phyloP scores from a whole-genome alignment of 495 filamentous ascomycete genomes.

The Schizothecium vesticola region DNA sequence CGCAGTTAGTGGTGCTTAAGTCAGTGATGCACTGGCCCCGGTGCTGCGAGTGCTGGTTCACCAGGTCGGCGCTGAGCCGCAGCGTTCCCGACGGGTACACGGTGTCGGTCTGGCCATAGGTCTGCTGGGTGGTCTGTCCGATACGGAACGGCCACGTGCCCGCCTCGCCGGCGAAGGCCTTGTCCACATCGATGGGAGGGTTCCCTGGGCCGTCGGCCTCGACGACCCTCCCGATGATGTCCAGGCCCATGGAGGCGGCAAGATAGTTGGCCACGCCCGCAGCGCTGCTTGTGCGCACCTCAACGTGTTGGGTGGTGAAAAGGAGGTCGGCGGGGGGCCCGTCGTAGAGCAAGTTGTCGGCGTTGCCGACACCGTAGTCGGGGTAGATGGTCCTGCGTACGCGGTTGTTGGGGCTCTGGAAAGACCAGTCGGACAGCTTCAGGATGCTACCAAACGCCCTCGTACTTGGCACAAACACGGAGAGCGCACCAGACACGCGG shows the following conservation, averaged over 20 bases:
- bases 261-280: neutral
- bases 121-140: neutral
- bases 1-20: too few relatives aligned
- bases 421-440: neutral
- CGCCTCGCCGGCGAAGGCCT: neutral
- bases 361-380: slow-evolving; percentile 1
- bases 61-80: neutral
- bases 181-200: neutral
- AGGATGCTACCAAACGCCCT: neutral
- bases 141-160: neutral
- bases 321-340: neutral
- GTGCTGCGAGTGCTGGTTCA: neutral
- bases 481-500: neutral
- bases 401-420: neutral
- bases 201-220: slow-evolving; percentile 1
- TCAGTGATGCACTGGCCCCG: neutral
- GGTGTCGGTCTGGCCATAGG: neutral
- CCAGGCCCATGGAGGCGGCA: neutral
- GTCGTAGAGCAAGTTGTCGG: slow-evolving; percentile 2
- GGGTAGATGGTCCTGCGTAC: neutral
- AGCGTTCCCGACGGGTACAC: neutral
- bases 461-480: slow-evolving; percentile 1
- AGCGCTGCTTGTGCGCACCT: neutral
- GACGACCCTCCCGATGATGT: neutral
- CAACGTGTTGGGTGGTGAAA: neutral